These are phyloP conservation scores for Fusarium euwallaceae DNA, from an alignment of 2,329 filamentous ascomycete genomes.

Conservation along the genomic window DNA sequence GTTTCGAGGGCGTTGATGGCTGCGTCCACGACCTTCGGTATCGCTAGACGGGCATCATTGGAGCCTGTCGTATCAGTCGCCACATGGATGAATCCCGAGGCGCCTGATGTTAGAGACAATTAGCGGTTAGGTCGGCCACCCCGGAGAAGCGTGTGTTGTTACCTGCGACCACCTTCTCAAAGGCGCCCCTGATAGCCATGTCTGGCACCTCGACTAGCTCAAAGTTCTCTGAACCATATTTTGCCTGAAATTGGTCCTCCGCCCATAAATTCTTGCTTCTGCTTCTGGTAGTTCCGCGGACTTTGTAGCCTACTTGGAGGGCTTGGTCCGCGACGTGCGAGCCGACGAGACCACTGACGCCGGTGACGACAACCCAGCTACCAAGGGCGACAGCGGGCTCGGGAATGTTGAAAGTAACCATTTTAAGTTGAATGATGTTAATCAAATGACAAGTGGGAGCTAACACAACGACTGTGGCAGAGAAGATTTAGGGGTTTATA, in stretches of 20 bases:
- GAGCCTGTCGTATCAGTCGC: background rate
- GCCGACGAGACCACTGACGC: background rate
- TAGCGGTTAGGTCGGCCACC: background rate
- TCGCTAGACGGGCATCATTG: background rate
- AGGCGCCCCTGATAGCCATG: background rate
- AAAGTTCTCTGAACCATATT: background rate
- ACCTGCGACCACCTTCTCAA: background rate
- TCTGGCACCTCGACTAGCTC: background rate
- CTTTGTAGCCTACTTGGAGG: background rate
- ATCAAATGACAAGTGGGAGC: no score
- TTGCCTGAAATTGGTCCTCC: background rate
- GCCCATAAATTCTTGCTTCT: background rate
- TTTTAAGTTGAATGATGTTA: background rate
- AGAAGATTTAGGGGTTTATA: no score
- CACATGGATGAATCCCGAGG: background rate
- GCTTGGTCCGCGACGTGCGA: background rate
- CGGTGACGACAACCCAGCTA: background rate
- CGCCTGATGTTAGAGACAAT: background rate
- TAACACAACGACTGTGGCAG: no score
- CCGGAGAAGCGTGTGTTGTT: background rate
- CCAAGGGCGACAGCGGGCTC: background rate
- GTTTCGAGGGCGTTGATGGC: background rate
- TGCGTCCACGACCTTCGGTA: background rate
- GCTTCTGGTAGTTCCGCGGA: background rate
- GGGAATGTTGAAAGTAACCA: background rate